phyloP scores from a whole-genome alignment of 495 filamentous ascomycete species.

The Penicillium coffeae region DNA sequence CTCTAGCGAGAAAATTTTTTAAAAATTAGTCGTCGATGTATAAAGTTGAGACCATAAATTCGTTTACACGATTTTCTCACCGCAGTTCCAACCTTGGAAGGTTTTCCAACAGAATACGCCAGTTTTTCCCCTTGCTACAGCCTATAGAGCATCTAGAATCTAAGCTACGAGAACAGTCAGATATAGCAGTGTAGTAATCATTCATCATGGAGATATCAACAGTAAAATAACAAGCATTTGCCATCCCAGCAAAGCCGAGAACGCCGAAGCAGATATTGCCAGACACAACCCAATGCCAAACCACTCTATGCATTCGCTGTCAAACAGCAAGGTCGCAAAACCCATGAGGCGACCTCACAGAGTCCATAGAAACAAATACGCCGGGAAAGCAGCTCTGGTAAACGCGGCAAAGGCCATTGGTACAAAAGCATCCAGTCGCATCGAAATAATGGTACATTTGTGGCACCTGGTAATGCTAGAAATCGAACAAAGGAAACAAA shows the following conservation, averaged over 20 bases:
- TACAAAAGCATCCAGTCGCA: constrained; percentile 3
- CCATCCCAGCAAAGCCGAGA: constrained; percentile 2
- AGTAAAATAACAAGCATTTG: constrained; percentile 12
- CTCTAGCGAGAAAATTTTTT: no score
- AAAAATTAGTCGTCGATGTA: no score
- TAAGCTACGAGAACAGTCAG: not conserved
- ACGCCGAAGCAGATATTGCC: constrained; percentile 2
- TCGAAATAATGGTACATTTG: constrained; percentile 21
- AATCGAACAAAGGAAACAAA: constrained; percentile 21
- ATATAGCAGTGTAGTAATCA: constrained; percentile 8
- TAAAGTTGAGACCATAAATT: no score
- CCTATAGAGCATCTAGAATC: no score
- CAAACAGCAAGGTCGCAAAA: constrained; percentile 1
- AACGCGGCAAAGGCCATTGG: constrained; percentile 7
- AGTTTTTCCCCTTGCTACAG: no score
- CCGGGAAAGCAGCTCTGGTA: constrained; percentile 3
- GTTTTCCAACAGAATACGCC: no score
- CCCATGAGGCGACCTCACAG: not conserved
- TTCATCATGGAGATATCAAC: constrained; percentile 18
- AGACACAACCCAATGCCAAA: not conserved
- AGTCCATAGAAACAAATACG: constrained; percentile 8
- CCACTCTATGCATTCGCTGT: not conserved
- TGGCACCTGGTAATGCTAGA: constrained; percentile 26
- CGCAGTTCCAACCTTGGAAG: no score
- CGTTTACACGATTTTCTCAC: no score